Conservation (phyloP, 495 filamentous ascomycete genomes). For the Neurospora hispaniola region DNA sequence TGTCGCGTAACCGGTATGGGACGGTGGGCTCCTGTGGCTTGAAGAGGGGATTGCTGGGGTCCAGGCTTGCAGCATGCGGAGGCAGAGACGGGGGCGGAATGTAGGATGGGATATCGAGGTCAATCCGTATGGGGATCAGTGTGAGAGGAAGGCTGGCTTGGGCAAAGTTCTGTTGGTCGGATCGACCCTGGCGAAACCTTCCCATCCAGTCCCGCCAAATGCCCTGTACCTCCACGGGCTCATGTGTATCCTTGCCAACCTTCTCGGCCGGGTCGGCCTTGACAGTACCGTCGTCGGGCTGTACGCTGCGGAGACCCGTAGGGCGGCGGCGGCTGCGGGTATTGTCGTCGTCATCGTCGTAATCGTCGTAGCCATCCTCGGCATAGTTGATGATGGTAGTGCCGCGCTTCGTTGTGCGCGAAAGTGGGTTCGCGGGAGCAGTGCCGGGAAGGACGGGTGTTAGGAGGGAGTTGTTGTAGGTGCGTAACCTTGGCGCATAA, state of each 20-base stretch:
- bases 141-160: slow-evolving; percentile 80
- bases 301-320: slow-evolving; percentile 66
- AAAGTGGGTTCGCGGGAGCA: slow-evolving; percentile 51
- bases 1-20: slow-evolving; percentile 79
- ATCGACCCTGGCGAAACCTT: slow-evolving; percentile 44
- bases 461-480: slow-evolving; percentile 86
- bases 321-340: slow-evolving; percentile 64
- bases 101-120: slow-evolving; percentile 79
- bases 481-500: slow-evolving; percentile 83
- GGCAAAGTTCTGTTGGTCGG: slow-evolving; percentile 67
- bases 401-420: slow-evolving; percentile 90
- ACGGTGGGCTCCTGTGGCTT: slow-evolving; percentile 64
- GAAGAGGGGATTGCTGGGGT: slow-evolving; percentile 56
- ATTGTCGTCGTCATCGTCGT: slow-evolving; percentile 89
- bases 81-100: slow-evolving; percentile 64
- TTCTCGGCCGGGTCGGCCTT: slow-evolving; percentile 56
- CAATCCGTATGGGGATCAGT: slow-evolving; percentile 91
- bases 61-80: slow-evolving; percentile 45
- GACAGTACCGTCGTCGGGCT: slow-evolving; percentile 57
- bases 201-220: slow-evolving; percentile 94
- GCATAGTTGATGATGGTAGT: slow-evolving; percentile 96
- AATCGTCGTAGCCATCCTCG: slow-evolving; percentile 89
- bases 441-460: slow-evolving; percentile 70
- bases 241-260: slow-evolving; percentile 71
- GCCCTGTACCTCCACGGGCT: slow-evolving; percentile 75